Evolutionary conservation across 116 monocot genomes (phyloP), one percentile per base, ranked within the genome.

Genomic region (Trichopus zeylanicus): DNA sequence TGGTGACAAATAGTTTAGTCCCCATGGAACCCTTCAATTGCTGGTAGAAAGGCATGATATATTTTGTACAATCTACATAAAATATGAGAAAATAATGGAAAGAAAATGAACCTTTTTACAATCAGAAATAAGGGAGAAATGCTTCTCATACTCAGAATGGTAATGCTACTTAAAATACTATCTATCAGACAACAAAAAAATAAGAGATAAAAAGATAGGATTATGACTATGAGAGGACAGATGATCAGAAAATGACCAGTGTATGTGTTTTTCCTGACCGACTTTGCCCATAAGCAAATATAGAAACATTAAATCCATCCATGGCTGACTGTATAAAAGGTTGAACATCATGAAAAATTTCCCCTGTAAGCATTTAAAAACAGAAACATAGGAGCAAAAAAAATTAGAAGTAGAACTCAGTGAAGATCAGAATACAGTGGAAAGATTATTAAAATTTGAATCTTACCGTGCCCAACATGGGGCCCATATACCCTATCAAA

Each of bases 401-500:
- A 29, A 27, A 16, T 53, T 4, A 54, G 18, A 72, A 71, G 51
- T 7, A 55, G 34, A 61, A 26, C 6, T 27, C 12, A 6, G 34
- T 35, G 7, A 6, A 35, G 5, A 35, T 4, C 49, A 49, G 49
- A 20, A 6, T 46, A 9, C 19, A 49, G 5, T 49, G 23, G 21
- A 22, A 46, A 49, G 22, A 22, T 49, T 24, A 49, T 24, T 22
- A 22, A 24, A 49, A 24, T 1, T 49, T 24, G 21, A 48, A 33
- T 21, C 71, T 71, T 60, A 77, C 97, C 97, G 78, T 97, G 91
- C 55, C 97, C 87, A 67, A 97, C 66, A 82, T 97, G 97, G 42
- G 97, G 87, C 26, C 97, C 97, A 82, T 91, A 97, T 39, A 97
- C 97, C 57, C 82, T 76, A 75, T 97, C 91, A 72, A 91, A 97